Percentiles rank a stretch among this genome's conserved stretches.
These are phyloP conservation scores for Euphorbia corollata DNA, from an alignment of 441 rosid species.

Conservation along the genomic window DNA sequence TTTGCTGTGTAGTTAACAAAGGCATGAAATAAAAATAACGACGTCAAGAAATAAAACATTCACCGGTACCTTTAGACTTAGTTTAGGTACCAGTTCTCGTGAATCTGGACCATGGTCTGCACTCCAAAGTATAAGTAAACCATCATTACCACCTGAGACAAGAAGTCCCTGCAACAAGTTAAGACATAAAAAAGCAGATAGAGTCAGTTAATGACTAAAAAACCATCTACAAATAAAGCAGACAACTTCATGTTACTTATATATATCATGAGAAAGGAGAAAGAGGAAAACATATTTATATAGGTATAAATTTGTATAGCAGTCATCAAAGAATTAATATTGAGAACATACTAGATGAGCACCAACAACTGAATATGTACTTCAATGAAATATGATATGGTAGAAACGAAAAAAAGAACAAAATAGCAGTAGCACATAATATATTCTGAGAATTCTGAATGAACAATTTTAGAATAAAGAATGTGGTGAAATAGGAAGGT, in stretches of 20 bases:
- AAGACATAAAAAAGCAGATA: constrained; percentile 9
- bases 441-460: background rate
- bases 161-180: constrained; percentile 69
- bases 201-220: constrained; percentile 3
- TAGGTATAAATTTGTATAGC: no score
- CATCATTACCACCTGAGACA: constrained; percentile 95
- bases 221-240: background rate
- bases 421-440: background rate
- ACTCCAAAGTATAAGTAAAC: constrained; percentile 89
- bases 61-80: constrained; percentile 58
- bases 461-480: background rate
- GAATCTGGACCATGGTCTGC: constrained; percentile 94
- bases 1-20: constrained; percentile 7
- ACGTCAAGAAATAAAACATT: constrained; percentile 2
- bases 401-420: background rate
- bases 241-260: background rate
- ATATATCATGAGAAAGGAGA: background rate
- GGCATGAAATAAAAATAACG: background rate
- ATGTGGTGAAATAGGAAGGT: background rate
- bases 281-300: background rate
- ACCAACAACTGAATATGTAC: background rate
- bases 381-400: background rate
- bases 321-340: background rate
- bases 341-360: background rate
- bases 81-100: constrained; percentile 93